These are phyloP conservation scores for Talaromyces proteolyticus DNA, from an alignment of 495 filamentous ascomycete species.

Conservation along the genomic window DNA sequence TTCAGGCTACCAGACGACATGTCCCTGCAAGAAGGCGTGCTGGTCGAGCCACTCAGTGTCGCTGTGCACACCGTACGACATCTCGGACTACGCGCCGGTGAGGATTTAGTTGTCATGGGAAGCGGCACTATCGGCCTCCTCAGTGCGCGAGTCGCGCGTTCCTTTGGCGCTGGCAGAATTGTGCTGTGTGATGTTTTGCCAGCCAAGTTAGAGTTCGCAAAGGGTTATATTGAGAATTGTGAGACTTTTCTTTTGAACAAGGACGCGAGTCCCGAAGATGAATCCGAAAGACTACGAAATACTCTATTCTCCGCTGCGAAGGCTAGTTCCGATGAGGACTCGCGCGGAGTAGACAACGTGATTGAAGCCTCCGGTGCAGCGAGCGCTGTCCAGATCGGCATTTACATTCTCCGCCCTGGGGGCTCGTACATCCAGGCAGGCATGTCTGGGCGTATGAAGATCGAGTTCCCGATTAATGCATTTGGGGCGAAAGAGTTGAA, in stretches of 20 bases:
- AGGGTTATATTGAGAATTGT: constrained; percentile 52
- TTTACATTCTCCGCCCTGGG: constrained; percentile 62
- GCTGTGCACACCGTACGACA: constrained; percentile 75
- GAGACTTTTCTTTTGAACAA: too few species aligned
- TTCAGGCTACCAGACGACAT: constrained; percentile 69
- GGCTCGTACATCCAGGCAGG: constrained; percentile 84
- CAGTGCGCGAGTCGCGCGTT: constrained; percentile 70
- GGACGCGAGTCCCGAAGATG: too few species aligned
- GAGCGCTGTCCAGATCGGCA: constrained; percentile 63
- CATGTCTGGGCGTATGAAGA: constrained; percentile 65
- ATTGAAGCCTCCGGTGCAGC: constrained; percentile 85
- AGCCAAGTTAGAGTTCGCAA: constrained; percentile 64
- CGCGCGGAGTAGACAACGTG: constrained; percentile 61
- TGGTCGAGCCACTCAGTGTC: constrained; percentile 80
- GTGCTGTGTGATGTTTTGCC: constrained; percentile 73
- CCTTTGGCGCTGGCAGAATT: constrained; percentile 69
- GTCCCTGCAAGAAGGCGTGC: constrained; percentile 72
- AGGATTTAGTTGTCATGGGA: constrained; percentile 75
- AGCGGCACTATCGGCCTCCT: constrained; percentile 81
- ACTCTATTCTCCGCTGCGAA: background rate
- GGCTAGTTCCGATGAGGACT: background rate
- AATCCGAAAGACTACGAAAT: constrained; percentile 57
- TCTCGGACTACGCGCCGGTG: constrained; percentile 61
- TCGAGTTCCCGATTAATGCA: constrained; percentile 76
- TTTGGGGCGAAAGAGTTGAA: constrained; percentile 78